phyloP scores from a whole-genome alignment of 805 yeast genomes.

The Lachancea mirantina region DNA sequence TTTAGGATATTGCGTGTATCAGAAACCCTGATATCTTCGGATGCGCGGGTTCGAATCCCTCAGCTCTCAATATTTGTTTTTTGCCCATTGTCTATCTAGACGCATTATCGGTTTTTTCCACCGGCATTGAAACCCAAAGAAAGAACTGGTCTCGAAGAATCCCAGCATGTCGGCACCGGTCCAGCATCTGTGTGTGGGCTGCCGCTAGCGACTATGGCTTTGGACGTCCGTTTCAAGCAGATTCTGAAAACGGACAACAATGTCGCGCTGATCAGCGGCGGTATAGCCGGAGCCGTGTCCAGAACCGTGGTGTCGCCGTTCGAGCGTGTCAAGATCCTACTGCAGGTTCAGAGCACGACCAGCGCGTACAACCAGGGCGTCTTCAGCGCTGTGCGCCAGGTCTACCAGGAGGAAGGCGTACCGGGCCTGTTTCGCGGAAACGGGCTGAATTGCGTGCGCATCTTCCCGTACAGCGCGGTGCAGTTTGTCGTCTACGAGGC shows the following conservation, averaged over 20 bases:
- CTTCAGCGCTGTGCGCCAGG: slow-evolving; percentile 61
- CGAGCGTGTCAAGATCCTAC: slow-evolving; percentile 85
- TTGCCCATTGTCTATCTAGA: no score
- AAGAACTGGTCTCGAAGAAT: background rate
- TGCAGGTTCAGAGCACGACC: slow-evolving; percentile 68
- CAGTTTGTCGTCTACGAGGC: slow-evolving; percentile 82
- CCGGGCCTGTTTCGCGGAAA: slow-evolving; percentile 87
- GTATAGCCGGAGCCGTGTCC: slow-evolving; percentile 72
- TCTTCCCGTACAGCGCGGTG: slow-evolving; percentile 90
- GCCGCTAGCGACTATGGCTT: background rate
- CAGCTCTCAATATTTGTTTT: slow-evolving; percentile 22
- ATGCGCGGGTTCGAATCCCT: slow-evolving; percentile 31
- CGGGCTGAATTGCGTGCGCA: slow-evolving; percentile 80
- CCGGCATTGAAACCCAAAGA: background rate
- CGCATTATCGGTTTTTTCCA: no score
- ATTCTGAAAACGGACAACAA: slow-evolving; percentile 17
- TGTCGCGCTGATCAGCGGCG: slow-evolving; percentile 57
- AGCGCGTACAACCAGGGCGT: slow-evolving; percentile 56
- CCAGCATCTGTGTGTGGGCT: background rate
- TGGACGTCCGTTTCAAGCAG: background rate
- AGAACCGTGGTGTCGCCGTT: slow-evolving; percentile 92
- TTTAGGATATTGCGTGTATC: slow-evolving; percentile 18
- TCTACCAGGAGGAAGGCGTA: slow-evolving; percentile 89
- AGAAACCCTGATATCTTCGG: slow-evolving; percentile 27
- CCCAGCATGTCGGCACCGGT: background rate